Evolutionary conservation across 768 basidiomycete genomes (phyloP), one percentile per base, ranked within the genome.

Genomic region (Hericium alpestre): DNA sequence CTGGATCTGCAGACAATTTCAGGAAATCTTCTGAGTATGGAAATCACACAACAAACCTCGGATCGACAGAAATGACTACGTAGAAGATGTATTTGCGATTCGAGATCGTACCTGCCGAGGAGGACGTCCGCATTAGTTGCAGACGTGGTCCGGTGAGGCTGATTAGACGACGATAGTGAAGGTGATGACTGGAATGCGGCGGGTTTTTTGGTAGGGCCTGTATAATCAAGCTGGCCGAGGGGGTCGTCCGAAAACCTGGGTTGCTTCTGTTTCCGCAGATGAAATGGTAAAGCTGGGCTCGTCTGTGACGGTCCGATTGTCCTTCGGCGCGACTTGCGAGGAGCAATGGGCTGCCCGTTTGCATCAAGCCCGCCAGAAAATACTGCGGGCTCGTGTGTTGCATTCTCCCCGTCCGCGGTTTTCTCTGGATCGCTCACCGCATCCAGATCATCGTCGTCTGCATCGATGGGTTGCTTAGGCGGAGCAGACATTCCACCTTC

Each of bases 31-130:
- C 43, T 25, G 37, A 37, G 13, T 23, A 37, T 22, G 38, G 6
- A 41, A 23, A 40, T 53, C 5, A 12, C 51, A 25, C 22, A 61
- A 72, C 81, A 57, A 65, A 86, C 92, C 83, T 86, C 89, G 9
- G 89, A 88, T 39, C 89, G 82, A 71, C 86, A 93, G 70, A 90
- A 95, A 66, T 97, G 90, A 53, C 86, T 84, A 53, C 90, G 78
- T 13, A 96, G 73, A 32, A 95, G 77, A 60, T 86, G 81, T 12
- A 76, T 71, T 67, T 93, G 91, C 8, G 84, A 78, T 38, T 77
- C 71, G 18, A 72, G 57, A 65, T 87, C 86, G 63, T 93, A 93
- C 61, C 74, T 80, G 59, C 80, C 78, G 25, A 94, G 69, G 18
- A 92, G 71, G 12, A 71, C 56, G 63, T 88, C 87, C 23, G 76